Conservation (phyloP, 2,329 filamentous ascomycete genomes). For the Cucurbitaria berberidis region DNA sequence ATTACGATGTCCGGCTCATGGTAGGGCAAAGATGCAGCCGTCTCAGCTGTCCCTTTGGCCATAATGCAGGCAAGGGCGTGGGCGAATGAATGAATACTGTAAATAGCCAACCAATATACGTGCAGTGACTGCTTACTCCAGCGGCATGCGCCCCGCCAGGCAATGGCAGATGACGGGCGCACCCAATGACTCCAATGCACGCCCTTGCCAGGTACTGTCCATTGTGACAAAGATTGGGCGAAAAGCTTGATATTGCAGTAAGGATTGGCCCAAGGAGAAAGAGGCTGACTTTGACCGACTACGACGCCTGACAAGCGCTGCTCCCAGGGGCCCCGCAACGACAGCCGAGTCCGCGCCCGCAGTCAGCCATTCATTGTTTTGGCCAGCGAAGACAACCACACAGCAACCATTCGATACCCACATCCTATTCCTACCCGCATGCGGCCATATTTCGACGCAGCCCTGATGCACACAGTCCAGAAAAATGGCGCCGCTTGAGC, state of each 20-base stretch:
- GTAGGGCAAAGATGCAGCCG: conserved; percentile 57
- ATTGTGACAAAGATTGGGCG: conserved; percentile 11
- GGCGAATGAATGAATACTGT: too few species aligned
- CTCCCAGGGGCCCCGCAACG: conserved; percentile 29
- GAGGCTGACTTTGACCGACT: conserved; percentile 9
- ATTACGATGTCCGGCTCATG: conserved; percentile 66
- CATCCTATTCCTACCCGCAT: conserved; percentile 33
- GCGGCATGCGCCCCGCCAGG: conserved; percentile 15
- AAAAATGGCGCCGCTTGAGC: conserved; percentile 59
- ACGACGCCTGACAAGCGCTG: conserved; percentile 3
- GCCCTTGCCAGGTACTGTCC: neutral
- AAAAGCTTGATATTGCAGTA: conserved; percentile 5
- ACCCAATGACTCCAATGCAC: conserved; percentile 7
- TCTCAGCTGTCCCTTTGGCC: conserved; percentile 25
- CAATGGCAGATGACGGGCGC: conserved; percentile 4
- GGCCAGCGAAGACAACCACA: conserved; percentile 33
- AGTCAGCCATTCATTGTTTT: conserved; percentile 38
- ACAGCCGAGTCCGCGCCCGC: conserved; percentile 37
- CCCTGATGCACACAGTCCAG: conserved; percentile 37
- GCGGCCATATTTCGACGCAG: conserved; percentile 14
- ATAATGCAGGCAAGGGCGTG: conserved; percentile 31
- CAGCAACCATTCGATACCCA: conserved; percentile 21
- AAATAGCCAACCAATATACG: conserved; percentile 2
- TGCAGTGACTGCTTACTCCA: conserved; percentile 5
- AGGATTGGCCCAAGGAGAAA: conserved; percentile 9